Base-by-base conservation (phyloP, 306 rosid genomes). In the Vigna reflexopilosa region DNA sequence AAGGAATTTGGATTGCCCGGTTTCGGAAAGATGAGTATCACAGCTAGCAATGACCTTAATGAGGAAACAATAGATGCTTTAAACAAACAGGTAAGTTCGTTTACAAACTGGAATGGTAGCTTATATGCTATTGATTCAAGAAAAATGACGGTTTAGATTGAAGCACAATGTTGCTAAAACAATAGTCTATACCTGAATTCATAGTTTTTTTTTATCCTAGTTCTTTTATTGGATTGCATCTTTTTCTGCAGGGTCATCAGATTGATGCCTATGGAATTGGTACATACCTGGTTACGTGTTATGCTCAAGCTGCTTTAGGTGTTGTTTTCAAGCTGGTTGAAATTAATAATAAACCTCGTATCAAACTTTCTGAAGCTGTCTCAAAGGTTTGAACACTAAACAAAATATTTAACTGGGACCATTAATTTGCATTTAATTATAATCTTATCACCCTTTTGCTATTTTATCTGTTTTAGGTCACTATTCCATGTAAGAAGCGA, bases 1-100 rank as follows among this genome's bases (percentile, higher is more conserved):
- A 82, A 87, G 80, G 97, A 92, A 87, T 92, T 90, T 77, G 90
- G 77, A 64, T 78, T 89, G 48, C 67, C 87, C 36, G 86, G 83
- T 67, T 94, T 94, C 72, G 94, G 93, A 51, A 92, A 85, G 78
- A 86, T 66, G 74, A 44, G 22, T 74, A 90, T 92, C 81, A 86
- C 96, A n/a, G 97, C 97, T 68, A 92, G 98, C 83, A 94, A 94
- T 85, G 97, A 94, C 80, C 97, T 94, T 42, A 94, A 94, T 66
- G 98, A 94, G 84, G 98, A 92, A 88, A 94, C 98, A 40, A 80
- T 92, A 86, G 98, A 94, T 86, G 98, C 97, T 80, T 86, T 92
- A 85, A 94, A 94, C 81, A 94, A 94, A 88, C 98, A 94, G 97
- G 98, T 90, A 75, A 78, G 56, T 16, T 12, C 44, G 22, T 26